Percentiles rank a stretch among this genome's conserved stretches.
phyloP scores from a whole-genome alignment of 306 rosid genomes.

The Cicer pinnatifidum region DNA sequence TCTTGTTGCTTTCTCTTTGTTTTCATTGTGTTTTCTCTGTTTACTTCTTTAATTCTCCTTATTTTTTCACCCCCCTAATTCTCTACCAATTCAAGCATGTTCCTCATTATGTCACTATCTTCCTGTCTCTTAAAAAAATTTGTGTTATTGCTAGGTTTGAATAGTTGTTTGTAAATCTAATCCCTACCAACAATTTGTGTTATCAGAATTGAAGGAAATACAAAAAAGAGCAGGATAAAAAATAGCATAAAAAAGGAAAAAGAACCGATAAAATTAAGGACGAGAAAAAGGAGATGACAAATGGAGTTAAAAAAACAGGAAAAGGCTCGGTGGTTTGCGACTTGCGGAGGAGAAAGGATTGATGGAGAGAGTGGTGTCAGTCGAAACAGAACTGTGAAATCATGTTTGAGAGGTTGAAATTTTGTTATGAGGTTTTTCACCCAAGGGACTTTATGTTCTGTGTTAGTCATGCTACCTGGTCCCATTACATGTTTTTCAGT shows the following conservation, averaged over 20 bases:
- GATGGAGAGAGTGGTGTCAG: neutral
- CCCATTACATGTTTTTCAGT: neutral
- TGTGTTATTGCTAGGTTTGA: neutral
- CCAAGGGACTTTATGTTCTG: neutral
- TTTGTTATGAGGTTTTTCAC: neutral
- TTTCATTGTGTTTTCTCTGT: neutral
- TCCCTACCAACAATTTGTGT: neutral
- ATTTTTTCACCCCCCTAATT: neutral
- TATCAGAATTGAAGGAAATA: neutral
- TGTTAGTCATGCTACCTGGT: conserved; percentile 6
- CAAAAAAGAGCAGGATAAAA: neutral
- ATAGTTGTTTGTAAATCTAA: neutral
- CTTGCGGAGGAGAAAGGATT: neutral
- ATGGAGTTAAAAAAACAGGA: neutral
- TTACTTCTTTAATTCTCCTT: neutral
- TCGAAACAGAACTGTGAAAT: conserved; percentile 14
- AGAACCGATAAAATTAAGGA: neutral
- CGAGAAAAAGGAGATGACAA: neutral
- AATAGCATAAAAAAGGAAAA: neutral
- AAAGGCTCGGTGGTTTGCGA: neutral
- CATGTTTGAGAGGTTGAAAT: conserved; percentile 3
- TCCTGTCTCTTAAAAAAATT: neutral
- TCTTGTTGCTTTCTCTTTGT: neutral
- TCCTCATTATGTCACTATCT: neutral
- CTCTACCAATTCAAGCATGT: neutral